These are phyloP conservation scores for Juglanconis sp. DNA, from an alignment of 2,329 filamentous ascomycete species.

Conservation along the genomic window DNA sequence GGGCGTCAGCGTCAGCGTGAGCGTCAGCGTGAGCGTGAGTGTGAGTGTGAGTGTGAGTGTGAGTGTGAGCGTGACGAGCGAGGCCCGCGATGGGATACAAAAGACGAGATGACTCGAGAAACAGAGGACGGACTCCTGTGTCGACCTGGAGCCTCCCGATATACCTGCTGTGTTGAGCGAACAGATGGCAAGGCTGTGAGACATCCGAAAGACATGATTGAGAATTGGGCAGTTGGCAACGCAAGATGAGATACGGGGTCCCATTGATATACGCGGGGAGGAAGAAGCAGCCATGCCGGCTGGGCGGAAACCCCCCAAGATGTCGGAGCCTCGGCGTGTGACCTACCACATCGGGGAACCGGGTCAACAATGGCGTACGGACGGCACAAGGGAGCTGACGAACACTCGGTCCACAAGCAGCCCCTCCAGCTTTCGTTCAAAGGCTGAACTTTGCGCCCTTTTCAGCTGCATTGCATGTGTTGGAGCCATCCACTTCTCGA, in stretches of 20 bases:
- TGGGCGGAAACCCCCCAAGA: background rate
- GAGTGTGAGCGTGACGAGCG: no score
- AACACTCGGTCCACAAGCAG: background rate
- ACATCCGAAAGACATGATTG: background rate
- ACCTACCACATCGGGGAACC: slow-evolving; percentile 5
- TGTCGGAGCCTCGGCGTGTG: slow-evolving; percentile 9
- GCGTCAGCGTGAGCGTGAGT: background rate
- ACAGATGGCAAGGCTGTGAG: background rate
- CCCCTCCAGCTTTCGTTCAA: slow-evolving; percentile 1
- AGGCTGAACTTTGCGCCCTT: slow-evolving; percentile 5
- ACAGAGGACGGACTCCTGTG: no score
- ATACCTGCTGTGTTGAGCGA: background rate
- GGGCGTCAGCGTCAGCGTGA: background rate
- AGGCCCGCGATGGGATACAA: no score
- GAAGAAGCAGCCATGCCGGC: background rate
- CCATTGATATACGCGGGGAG: background rate
- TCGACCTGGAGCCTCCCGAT: background rate
- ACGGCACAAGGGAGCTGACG: slow-evolving; percentile 10
- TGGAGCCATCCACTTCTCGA: background rate
- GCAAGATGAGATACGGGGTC: no score
- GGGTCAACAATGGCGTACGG: background rate
- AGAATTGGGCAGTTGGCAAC: background rate
- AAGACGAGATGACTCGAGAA: no score
- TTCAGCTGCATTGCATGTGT: background rate
- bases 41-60: no score